phyloP scores from a whole-genome alignment of 1,284 basidiomycete genomes.

The Laetiporus sulphureus region DNA sequence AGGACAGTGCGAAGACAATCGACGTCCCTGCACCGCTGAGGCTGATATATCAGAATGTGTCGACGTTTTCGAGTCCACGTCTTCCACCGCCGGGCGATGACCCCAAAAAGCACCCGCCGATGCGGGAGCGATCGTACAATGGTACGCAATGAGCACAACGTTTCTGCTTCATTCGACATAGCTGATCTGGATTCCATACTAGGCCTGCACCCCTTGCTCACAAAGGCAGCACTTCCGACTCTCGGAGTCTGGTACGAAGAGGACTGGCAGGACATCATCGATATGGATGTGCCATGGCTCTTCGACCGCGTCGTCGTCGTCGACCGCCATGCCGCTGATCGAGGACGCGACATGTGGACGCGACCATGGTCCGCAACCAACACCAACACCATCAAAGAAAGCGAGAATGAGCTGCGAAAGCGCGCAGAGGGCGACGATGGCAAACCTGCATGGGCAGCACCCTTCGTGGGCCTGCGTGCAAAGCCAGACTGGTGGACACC shows the following conservation, averaged over 20 bases:
- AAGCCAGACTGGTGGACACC: slow-evolving; percentile 73
- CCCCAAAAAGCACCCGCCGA: slow-evolving; percentile 23
- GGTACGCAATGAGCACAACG: no score
- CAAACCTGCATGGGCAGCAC: slow-evolving; percentile 42
- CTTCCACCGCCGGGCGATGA: slow-evolving; percentile 16
- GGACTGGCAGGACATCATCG: slow-evolving; percentile 72
- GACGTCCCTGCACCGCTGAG: slow-evolving; percentile 63
- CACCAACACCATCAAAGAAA: not conserved
- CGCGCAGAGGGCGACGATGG: slow-evolving; percentile 13
- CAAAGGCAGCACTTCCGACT: slow-evolving; percentile 68
- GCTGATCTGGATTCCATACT: slow-evolving; percentile 9
- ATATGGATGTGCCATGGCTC: slow-evolving; percentile 62
- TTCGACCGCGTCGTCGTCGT: slow-evolving; percentile 72
- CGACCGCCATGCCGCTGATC: slow-evolving; percentile 63
- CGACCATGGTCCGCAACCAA: slow-evolving; percentile 17
- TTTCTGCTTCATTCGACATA: no score
- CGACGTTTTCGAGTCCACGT: slow-evolving; percentile 44
- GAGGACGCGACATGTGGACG: slow-evolving; percentile 29
- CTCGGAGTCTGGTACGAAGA: slow-evolving; percentile 60
- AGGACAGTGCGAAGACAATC: not conserved
- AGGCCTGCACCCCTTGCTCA: slow-evolving; percentile 58
- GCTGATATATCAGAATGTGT: slow-evolving; percentile 64
- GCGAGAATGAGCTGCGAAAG: slow-evolving; percentile 16
- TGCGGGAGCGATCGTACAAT: slow-evolving; percentile 21
- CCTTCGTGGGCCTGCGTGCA: slow-evolving; percentile 49